A percentile compares a stretch with the other conserved stretches of the same genome.
Evolutionary conservation across 352 stramenopile genomes (phyloP).

Genomic region (Phytophthora crassamura): DNA sequence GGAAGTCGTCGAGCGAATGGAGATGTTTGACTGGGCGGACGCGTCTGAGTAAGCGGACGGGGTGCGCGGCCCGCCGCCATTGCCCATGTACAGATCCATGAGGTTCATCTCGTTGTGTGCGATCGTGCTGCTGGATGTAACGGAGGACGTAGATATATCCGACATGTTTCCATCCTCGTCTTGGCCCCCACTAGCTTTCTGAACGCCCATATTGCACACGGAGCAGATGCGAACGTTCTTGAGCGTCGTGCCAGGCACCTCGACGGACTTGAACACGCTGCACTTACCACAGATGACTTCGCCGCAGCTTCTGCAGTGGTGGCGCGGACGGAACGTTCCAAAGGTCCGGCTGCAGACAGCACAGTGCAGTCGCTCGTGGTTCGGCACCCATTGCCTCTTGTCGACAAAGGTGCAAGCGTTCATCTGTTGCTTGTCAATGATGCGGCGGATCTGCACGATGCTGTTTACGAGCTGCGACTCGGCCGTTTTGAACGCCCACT

Average conservation of each 20-base stretch:
- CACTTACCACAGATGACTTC: constrained; percentile 91
- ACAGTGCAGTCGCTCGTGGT: constrained; percentile 74
- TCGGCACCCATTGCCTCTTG: constrained; percentile 83
- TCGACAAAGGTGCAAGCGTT: constrained; percentile 87
- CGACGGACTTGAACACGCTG: constrained; percentile 81
- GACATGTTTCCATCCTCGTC: constrained; percentile 63
- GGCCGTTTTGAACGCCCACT: constrained; percentile 86
- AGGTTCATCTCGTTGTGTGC: constrained; percentile 89
- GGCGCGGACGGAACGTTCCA: constrained; percentile 78
- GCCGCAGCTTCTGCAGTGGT: constrained; percentile 89
- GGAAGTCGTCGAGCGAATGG: constrained; percentile 78
- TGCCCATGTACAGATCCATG: constrained; percentile 78
- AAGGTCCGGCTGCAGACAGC: constrained; percentile 79
- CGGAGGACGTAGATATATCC: constrained; percentile 77
- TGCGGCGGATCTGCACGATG: constrained; percentile 79
- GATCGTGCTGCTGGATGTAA: constrained; percentile 81
- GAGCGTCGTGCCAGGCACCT: constrained; percentile 81
- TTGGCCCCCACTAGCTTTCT: constrained; percentile 46
- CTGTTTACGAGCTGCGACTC: constrained; percentile 82
- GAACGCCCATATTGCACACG: constrained; percentile 87
- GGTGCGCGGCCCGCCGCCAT: constrained; percentile 59
- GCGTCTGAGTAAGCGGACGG: constrained; percentile 80
- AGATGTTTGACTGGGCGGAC: constrained; percentile 80
- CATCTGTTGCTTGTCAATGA: constrained; percentile 90
- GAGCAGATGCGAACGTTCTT: constrained; percentile 88